Percentiles rank a stretch among this genome's conserved stretches.
Evolutionary conservation across 2,329 filamentous ascomycete species (phyloP).

Genomic region (Hymenoscyphus repandus): DNA sequence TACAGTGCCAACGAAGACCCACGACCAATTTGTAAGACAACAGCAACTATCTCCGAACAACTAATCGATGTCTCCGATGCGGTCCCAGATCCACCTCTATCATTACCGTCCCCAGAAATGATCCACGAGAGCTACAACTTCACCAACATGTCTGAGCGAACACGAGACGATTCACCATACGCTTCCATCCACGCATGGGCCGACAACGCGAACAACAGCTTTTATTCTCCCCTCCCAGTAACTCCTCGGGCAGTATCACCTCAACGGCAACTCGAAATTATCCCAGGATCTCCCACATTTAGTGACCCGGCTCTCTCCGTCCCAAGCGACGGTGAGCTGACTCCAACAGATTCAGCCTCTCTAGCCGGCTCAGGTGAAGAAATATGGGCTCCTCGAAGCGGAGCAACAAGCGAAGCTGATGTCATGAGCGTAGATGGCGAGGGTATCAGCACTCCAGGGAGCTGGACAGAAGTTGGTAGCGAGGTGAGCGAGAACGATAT

Average conservation of each 20-base stretch:
- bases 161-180: slow-evolving; percentile 45
- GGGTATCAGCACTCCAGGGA: slow-evolving; percentile 53
- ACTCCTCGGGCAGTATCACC: slow-evolving; percentile 34
- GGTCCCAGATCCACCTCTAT: slow-evolving; percentile 22
- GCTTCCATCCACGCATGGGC: slow-evolving; percentile 63
- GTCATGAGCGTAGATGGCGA: slow-evolving; percentile 54
- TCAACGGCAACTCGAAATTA: slow-evolving; percentile 9
- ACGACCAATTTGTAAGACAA: slow-evolving; percentile 14
- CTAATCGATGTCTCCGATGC: slow-evolving; percentile 28
- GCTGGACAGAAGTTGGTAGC: slow-evolving; percentile 62
- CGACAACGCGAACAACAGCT: slow-evolving; percentile 39
- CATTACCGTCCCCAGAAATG: slow-evolving; percentile 24
- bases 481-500: slow-evolving; percentile 43
- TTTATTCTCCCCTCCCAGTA: slow-evolving; percentile 57
- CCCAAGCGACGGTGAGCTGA: slow-evolving; percentile 40
- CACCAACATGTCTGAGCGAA: slow-evolving; percentile 47
- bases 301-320: slow-evolving; percentile 25
- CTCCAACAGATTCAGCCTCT: slow-evolving; percentile 55
- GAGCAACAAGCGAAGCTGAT: slow-evolving; percentile 42
- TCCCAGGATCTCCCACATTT: slow-evolving; percentile 21
- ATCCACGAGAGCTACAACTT: slow-evolving; percentile 33
- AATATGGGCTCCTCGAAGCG: slow-evolving; percentile 31
- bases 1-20: slow-evolving; percentile 23
- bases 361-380: slow-evolving; percentile 47
- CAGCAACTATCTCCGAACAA: slow-evolving; percentile 23